phyloP scores from a whole-genome alignment of 805 yeast genomes.

The Candida parachauliodes region DNA sequence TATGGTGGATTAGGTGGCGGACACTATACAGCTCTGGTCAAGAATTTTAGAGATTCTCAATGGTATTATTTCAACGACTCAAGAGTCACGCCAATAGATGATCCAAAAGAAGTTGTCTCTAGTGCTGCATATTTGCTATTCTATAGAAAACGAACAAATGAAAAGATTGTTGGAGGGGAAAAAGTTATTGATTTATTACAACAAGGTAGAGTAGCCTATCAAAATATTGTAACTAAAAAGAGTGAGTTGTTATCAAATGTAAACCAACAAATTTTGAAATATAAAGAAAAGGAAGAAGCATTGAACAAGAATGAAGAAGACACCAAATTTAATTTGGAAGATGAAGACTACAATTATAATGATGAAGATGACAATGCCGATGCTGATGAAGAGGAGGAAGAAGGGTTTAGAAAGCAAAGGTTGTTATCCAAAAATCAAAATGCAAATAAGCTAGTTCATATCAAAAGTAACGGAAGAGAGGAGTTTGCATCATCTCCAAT shows the following conservation, averaged over 20 bases:
- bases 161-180: constrained; percentile 44
- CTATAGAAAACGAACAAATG: constrained; percentile 57
- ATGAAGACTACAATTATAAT: constrained; percentile 2
- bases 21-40: constrained; percentile 88
- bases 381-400: constrained; percentile 7
- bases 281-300: constrained; percentile 9
- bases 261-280: constrained; percentile 14
- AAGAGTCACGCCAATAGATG: constrained; percentile 53
- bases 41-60: constrained; percentile 66
- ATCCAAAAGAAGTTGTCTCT: constrained; percentile 58
- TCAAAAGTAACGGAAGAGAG: constrained; percentile 19
- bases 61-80: constrained; percentile 95
- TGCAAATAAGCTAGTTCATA: constrained; percentile 21
- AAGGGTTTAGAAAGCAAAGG: constrained; percentile 20
- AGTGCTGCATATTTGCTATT: constrained; percentile 87
- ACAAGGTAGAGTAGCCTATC: constrained; percentile 32
- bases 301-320: constrained; percentile 6
- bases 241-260: constrained; percentile 14
- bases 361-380: constrained; percentile 5
- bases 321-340: not conserved
- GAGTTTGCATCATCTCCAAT: constrained; percentile 21
- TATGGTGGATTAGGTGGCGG: constrained; percentile 97
- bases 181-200: constrained; percentile 37
- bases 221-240: constrained; percentile 12
- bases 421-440: constrained; percentile 22